phyloP scores from a whole-genome alignment of 2,329 filamentous ascomycete species.

The Pezicula neosporulosa region DNA sequence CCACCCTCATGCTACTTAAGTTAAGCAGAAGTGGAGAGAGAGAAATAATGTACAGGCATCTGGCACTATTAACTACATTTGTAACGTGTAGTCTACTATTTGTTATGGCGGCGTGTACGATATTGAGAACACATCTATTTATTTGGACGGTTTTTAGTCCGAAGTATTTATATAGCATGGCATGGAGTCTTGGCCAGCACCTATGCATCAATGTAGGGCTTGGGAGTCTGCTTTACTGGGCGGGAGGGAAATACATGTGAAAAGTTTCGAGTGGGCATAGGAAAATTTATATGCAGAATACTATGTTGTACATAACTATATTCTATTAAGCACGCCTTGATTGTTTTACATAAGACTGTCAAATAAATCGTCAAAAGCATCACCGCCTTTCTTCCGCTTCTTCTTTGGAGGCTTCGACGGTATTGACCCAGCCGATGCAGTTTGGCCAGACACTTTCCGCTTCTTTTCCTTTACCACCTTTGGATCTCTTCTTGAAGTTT shows the following conservation, averaged over 20 bases:
- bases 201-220: slow-evolving; percentile 64
- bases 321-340: too few species aligned
- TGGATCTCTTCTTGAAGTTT: not conserved
- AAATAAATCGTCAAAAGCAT: slow-evolving; percentile 75
- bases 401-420: slow-evolving; percentile 42
- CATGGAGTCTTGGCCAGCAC: slow-evolving; percentile 84
- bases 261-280: not conserved
- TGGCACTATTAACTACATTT: slow-evolving; percentile 68
- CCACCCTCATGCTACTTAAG: slow-evolving; percentile 54
- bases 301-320: not conserved
- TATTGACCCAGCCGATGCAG: slow-evolving; percentile 19
- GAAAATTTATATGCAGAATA: not conserved
- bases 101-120: slow-evolving; percentile 86
- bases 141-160: slow-evolving; percentile 99
- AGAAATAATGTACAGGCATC: slow-evolving; percentile 40
- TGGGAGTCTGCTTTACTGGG: slow-evolving; percentile 54
- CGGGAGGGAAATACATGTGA: slow-evolving; percentile 36
- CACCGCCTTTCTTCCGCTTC: slow-evolving; percentile 54
- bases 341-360: slow-evolving; percentile 45
- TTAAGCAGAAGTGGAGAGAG: slow-evolving; percentile 10
- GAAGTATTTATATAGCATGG: slow-evolving; percentile 90
- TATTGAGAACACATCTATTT: slow-evolving; percentile 83
- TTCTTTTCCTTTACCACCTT: slow-evolving; percentile 19
- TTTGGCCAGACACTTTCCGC: slow-evolving; percentile 4
- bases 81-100: slow-evolving; percentile 59